Base-by-base conservation (phyloP, 2,329 filamentous ascomycete species). In the Zasmidium angulare region DNA sequence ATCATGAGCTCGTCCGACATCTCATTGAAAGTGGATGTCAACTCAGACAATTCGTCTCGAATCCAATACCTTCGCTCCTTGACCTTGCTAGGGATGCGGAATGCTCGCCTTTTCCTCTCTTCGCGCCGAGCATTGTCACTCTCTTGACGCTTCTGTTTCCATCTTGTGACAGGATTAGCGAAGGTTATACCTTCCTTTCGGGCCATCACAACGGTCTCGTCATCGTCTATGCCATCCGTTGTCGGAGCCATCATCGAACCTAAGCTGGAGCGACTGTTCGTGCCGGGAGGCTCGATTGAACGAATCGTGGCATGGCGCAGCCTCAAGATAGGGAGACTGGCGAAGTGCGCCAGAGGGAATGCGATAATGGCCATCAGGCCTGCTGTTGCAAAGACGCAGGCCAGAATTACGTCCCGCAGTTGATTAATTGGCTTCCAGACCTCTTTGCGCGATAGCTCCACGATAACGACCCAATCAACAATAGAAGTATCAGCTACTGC, bases 1-100 rank as follows among this genome's bases (percentile, higher is more conserved):
- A 91, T 89, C 69, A 90, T 84, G 48, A 97, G 78, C 75, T 96
- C 92, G 63, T 96, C 91, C 0, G 89, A 90, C 93, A 96, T 97
- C 68, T 93, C 89, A 71, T 96, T 97, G 78, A 96, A 97, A 0
- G 90, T 96, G 43, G 79, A 80, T 0, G 90, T 95, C 14, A 96
- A 81, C 71, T 96, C 92, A 0, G 91, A 96, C 22, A 88, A 75
- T 71, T 97, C 93, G 71, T 97, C 93, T 1, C 89, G 89, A 54
- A 97, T 81, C 40, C 87, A 81, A 69, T 93, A 89, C 63, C 86
- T 89, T 21, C 86, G 81, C 58, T 91, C 88, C 56, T 86, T 86
- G 10, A 97, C 93, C 71, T 90, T 91, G 14, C 85, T 86, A 0
- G 93, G 93, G 46, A 97, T 96, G 64, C 90, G 91, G 75, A 96